Evolutionary conservation across 2,329 filamentous ascomycete genomes (phyloP), one percentile per base, ranked within the genome.

Genomic region (Teratosphaeriaceae sp.): DNA sequence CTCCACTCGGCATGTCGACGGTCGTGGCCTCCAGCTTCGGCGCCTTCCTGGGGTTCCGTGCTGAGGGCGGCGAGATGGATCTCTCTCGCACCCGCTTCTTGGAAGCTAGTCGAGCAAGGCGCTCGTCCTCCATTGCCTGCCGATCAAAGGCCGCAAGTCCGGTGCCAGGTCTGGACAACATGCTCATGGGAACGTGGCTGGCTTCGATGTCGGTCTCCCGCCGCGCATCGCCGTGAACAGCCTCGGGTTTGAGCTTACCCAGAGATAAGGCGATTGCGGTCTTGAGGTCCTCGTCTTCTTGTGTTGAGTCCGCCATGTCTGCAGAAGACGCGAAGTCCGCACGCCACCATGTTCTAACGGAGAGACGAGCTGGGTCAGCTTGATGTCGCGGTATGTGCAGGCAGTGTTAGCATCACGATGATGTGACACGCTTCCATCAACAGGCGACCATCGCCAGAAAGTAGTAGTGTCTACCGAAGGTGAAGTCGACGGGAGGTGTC

Each of bases 91-190:
- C 85, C 26, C 79, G 75, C 62, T 89, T 85, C 33, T 73, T 68
- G 26, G 71, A 73, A 29, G 67, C 72, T 16, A 80, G 63, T 52
- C 89, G 76, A 18, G 79, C 81, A 12, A 94, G 73, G 30, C 90
- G 80, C 60, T 94, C 88, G 55, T 81, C 73, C 62, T 96, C 90
- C 87, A 95, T 92, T 40, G 79, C 76, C 63, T 82, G 87, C 26
- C 89, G 78, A 66, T 95, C 77, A 1, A 94, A 64, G 3, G 75
- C 74, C 3, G 75, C 57, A 0, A 79, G 18, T 9, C 23, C 22
- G 8, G 11, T 20, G 37, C 22, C 13, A 3, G 37, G 5, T 9
- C 18, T 8, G 16, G 5, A 12, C 2, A 11, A 24, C 9, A 24
- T 13, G 6, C 6, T 15, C 37, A 27, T 19, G 11, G 4, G 23